Conservation (phyloP, 2,329 filamentous ascomycete species). For the Triangularia setosa region DNA sequence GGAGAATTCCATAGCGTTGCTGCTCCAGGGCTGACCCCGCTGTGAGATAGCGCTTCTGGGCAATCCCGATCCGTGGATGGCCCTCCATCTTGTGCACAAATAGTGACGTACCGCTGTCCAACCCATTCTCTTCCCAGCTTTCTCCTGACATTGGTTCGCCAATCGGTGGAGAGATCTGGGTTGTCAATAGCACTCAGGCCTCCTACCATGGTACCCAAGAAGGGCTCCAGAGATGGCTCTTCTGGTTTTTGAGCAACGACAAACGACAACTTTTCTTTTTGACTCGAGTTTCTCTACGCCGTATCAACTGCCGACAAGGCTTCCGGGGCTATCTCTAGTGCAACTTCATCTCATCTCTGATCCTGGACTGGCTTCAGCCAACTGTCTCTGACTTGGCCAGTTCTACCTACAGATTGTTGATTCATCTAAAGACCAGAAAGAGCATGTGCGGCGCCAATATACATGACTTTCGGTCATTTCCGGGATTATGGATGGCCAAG, state of each 20-base stretch:
- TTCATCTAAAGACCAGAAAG: not conserved
- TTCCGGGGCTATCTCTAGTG: not conserved
- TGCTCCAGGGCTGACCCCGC: not conserved
- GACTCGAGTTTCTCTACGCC: not conserved
- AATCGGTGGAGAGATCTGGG: not conserved
- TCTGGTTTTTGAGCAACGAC: not conserved
- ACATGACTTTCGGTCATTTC: constrained; percentile 5
- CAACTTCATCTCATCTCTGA: not conserved
- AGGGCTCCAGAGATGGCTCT: not conserved
- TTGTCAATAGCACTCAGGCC: not conserved
- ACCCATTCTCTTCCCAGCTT: not conserved
- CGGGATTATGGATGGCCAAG: not conserved
- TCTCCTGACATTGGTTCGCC: not conserved
- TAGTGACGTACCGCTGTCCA: not conserved
- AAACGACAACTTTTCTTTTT: not conserved
- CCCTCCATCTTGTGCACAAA: not conserved
- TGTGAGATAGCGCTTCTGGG: not conserved
- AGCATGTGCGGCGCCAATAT: not conserved
- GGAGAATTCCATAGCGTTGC: not conserved
- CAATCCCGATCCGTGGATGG: not conserved
- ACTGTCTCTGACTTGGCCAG: not conserved
- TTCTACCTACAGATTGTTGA: not conserved
- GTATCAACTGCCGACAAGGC: not conserved
- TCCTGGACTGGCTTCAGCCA: not conserved
- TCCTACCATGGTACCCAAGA: not conserved